phyloP scores from a whole-genome alignment of 805 yeast species.

The Kodamaea sagamina region DNA sequence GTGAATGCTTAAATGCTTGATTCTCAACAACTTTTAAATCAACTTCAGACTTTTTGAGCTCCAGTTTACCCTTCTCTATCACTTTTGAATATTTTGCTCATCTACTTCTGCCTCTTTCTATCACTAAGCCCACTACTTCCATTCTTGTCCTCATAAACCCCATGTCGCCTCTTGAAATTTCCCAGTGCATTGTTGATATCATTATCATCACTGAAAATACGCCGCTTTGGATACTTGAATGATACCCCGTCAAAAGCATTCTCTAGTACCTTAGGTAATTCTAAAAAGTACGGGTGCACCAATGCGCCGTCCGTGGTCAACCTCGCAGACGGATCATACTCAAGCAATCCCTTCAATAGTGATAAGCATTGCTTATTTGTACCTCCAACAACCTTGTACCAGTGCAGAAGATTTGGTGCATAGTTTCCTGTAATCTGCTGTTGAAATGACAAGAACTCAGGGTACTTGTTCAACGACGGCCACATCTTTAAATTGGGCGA shows the following conservation, averaged over 20 bases:
- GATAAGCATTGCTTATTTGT: conserved; percentile 67
- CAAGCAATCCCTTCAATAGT: conserved; percentile 62
- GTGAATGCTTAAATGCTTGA: no score
- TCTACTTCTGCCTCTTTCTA: conserved; percentile 31
- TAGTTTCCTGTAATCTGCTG: conserved; percentile 58
- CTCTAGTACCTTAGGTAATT: conserved; percentile 62
- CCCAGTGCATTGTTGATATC: conserved; percentile 53
- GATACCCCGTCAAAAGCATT: conserved; percentile 80
- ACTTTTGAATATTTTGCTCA: no score
- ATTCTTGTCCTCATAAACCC: conserved; percentile 14
- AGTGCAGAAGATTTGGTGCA: conserved; percentile 70
- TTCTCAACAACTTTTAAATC: no score
- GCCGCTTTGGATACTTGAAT: conserved; percentile 78
- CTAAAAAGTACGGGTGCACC: conserved; percentile 76
- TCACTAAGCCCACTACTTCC: conserved; percentile 17
- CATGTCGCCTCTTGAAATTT: conserved; percentile 29
- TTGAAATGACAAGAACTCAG: conserved; percentile 62
- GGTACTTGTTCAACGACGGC: conserved; percentile 78
- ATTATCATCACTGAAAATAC: conserved; percentile 84
- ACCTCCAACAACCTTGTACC: conserved; percentile 87
- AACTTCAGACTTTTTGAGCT: no score
- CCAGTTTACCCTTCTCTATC: no score
- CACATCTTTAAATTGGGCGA: conserved; percentile 78
- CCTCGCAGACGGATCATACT: conserved; percentile 80
- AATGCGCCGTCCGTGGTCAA: conserved; percentile 78